phyloP scores from a whole-genome alignment of 192 early-diverging fungal genomes.

The Coemansia sp. region DNA sequence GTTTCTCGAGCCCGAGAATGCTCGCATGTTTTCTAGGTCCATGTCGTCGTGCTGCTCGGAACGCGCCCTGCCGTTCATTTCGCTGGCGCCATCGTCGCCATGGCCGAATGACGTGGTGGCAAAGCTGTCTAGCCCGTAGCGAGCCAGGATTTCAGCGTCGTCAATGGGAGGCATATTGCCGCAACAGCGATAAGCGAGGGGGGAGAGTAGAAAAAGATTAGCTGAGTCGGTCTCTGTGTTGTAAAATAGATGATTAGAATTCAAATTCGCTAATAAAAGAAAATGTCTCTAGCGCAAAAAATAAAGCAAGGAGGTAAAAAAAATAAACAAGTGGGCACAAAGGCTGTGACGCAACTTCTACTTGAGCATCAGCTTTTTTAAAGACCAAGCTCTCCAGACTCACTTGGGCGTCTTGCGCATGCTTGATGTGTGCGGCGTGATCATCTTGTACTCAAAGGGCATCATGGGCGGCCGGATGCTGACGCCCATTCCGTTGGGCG shows the following conservation, averaged over 20 bases:
- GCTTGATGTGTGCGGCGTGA: slow-evolving; percentile 35
- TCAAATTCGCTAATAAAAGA: too few species aligned
- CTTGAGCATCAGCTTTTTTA: neutral
- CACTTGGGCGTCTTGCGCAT: slow-evolving; percentile 44
- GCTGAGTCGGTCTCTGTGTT: neutral
- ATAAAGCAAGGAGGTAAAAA: neutral
- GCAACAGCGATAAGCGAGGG: too few species aligned
- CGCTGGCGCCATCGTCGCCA: slow-evolving; percentile 12
- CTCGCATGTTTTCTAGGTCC: slow-evolving; percentile 17
- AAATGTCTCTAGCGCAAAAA: neutral
- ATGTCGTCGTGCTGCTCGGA: slow-evolving; percentile 20
- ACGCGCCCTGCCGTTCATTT: slow-evolving; percentile 9
- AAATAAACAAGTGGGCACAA: neutral
- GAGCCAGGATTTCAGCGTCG: slow-evolving; percentile 50
- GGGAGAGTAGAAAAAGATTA: too few species aligned
- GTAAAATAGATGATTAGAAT: slow-evolving; percentile 8
- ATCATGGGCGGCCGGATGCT: slow-evolving; percentile 58
- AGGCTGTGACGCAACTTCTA: neutral
- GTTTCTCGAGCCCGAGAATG: slow-evolving; percentile 13
- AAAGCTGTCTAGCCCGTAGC: slow-evolving; percentile 50
- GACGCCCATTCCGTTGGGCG: slow-evolving; percentile 54
- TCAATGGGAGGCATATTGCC: slow-evolving; percentile 38
- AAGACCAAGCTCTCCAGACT: neutral
- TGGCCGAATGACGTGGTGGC: slow-evolving; percentile 21
- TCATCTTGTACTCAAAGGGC: slow-evolving; percentile 59